Percentiles rank a stretch among this genome's conserved stretches.
phyloP scores from a whole-genome alignment of 2,329 filamentous ascomycete species.

The Botrytis elliptica region DNA sequence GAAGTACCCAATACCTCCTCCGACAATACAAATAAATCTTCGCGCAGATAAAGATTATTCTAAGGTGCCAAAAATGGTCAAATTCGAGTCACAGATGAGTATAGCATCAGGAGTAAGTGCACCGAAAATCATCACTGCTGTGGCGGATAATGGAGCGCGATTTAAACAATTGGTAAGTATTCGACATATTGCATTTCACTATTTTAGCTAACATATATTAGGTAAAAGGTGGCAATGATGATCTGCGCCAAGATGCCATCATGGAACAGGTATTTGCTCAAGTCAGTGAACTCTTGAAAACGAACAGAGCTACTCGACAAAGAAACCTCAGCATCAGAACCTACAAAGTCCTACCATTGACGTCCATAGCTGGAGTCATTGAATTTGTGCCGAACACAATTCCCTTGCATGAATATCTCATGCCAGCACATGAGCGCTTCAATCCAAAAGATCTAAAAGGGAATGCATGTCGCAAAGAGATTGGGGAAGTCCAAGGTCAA shows the following conservation, averaged over 20 bases:
- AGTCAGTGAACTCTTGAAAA: constrained; percentile 84
- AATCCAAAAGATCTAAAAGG: constrained; percentile 80
- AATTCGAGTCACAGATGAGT: constrained; percentile 71
- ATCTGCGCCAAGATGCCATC: constrained; percentile 92
- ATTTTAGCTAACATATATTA: constrained; percentile 38
- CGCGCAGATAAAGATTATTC: constrained; percentile 73
- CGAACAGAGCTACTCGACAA: constrained; percentile 82
- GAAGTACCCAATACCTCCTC: constrained; percentile 74
- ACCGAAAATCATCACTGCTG: constrained; percentile 85
- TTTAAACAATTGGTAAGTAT: constrained; percentile 77
- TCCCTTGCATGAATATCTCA: constrained; percentile 85
- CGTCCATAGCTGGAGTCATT: constrained; percentile 82
- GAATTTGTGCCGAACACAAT: constrained; percentile 96
- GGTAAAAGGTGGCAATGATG: constrained; percentile 93
- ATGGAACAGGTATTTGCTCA: constrained; percentile 99
- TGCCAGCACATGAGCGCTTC: constrained; percentile 86
- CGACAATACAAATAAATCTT: constrained; percentile 82
- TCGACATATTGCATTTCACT: not conserved
- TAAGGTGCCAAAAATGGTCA: constrained; percentile 68
- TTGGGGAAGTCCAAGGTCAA: constrained; percentile 68
- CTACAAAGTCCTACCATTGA: constrained; percentile 94
- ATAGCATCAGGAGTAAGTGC: constrained; percentile 90
- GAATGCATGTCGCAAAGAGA: constrained; percentile 73
- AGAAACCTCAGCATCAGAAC: constrained; percentile 88
- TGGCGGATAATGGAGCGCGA: constrained; percentile 71